Evolutionary conservation across 176 grass and related monocot species (phyloP).

Genomic region (Oryza glumipatula): DNA sequence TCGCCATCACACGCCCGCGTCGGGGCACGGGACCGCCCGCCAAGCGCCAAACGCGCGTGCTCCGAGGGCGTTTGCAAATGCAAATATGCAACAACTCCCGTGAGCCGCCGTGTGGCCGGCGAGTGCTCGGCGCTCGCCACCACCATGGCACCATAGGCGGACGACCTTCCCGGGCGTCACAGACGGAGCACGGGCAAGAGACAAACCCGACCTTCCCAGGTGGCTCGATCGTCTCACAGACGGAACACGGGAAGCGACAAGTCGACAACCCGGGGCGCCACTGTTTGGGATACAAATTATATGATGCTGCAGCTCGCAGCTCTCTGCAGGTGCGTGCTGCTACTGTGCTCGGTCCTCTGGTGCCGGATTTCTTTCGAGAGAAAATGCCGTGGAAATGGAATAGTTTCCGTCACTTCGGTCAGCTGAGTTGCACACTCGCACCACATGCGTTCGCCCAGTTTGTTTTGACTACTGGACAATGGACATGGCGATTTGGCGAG

Average conservation of each 20-base stretch:
- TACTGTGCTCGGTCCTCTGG: background rate
- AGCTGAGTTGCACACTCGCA: background rate
- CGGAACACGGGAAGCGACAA: no score
- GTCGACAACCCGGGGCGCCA: no score
- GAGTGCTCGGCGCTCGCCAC: background rate
- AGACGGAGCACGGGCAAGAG: no score
- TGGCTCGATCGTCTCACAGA: no score
- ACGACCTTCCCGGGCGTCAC: no score
- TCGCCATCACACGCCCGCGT: background rate
- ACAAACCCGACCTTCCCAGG: background rate
- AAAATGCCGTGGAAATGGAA: background rate
- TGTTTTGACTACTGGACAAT: slow-evolving; percentile 20
- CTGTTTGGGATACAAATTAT: background rate
- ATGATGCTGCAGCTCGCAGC: background rate
- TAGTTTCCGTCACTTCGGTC: background rate
- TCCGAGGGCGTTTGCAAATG: background rate
- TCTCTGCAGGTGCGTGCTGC: background rate
- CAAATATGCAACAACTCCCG: background rate
- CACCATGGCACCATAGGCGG: no score
- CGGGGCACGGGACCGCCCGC: slow-evolving; percentile 31
- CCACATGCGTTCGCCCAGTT: slow-evolving; percentile 9
- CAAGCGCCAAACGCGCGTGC: slow-evolving; percentile 24
- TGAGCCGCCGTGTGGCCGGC: slow-evolving; percentile 21
- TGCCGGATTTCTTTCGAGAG: background rate
- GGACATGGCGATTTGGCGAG: background rate